Evolutionary conservation across 192 early-diverging fungal genomes (phyloP).

Genomic region (Spizellomyces punctatus): DNA sequence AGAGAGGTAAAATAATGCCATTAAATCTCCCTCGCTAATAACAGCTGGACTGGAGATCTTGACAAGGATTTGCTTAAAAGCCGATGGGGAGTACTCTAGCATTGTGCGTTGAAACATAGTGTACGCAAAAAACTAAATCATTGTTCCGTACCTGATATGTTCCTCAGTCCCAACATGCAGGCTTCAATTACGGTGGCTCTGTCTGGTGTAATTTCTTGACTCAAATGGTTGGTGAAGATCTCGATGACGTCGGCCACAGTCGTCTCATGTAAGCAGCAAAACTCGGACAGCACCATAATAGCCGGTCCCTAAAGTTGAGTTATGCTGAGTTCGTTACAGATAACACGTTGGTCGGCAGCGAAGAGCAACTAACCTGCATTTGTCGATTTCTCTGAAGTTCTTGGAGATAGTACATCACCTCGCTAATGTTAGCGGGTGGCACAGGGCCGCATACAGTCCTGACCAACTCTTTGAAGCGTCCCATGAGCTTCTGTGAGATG

Average conservation of each 20-base stretch:
- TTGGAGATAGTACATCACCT: conserved; percentile 53
- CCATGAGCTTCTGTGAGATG: conserved; percentile 55
- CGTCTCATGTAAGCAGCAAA: conserved; percentile 50
- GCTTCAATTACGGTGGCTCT: conserved; percentile 47
- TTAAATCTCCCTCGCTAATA: conserved; percentile 54
- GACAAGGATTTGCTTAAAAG: conserved; percentile 52
- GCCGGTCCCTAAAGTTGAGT: conserved; percentile 32
- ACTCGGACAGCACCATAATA: conserved; percentile 52
- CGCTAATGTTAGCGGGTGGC: conserved; percentile 34
- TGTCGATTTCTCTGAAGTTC: conserved; percentile 35
- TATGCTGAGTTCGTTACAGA: neutral
- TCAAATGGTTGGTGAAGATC: conserved; percentile 41
- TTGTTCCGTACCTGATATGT: conserved; percentile 44
- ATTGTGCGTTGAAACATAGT: no score
- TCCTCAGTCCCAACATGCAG: conserved; percentile 49
- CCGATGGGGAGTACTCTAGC: conserved; percentile 47
- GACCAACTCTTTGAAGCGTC: conserved; percentile 47
- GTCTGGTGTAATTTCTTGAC: conserved; percentile 47
- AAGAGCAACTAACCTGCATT: conserved; percentile 27
- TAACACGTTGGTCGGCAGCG: neutral
- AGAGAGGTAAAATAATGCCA: conserved; percentile 53
- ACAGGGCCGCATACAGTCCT: conserved; percentile 37
- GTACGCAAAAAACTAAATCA: no score
- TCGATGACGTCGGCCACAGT: conserved; percentile 40
- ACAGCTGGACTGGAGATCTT: conserved; percentile 39